A percentile compares a stretch with the other conserved stretches of the same genome.
Evolutionary conservation across 2,329 filamentous ascomycete species (phyloP).

Genomic region (Sporothrix humicola): DNA sequence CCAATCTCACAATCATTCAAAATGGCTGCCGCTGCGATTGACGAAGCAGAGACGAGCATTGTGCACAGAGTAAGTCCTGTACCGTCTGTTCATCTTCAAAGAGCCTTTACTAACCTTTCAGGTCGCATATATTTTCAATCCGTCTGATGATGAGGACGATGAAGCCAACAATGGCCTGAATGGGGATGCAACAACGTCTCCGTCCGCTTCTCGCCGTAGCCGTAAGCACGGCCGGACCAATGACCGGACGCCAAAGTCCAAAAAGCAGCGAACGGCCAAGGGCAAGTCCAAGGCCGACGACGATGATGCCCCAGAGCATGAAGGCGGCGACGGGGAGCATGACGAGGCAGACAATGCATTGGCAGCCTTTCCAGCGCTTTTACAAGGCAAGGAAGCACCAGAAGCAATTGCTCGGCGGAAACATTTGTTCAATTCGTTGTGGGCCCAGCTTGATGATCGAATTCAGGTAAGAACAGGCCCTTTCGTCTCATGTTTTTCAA

Average conservation of each 20-base stretch:
- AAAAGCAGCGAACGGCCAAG: constrained; percentile 23
- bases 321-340: background rate
- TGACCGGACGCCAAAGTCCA: constrained; percentile 8
- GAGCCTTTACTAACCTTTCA: constrained; percentile 41
- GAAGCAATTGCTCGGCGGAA: constrained; percentile 60
- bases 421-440: constrained; percentile 65
- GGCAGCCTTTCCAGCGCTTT: constrained; percentile 56
- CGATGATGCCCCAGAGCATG: background rate
- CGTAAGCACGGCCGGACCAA: constrained; percentile 12
- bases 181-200: background rate
- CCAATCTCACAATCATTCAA: background rate
- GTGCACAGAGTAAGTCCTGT: constrained; percentile 27
- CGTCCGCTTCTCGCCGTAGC: background rate
- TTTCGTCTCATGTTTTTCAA: background rate
- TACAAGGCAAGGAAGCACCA: constrained; percentile 60
- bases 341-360: constrained; percentile 18
- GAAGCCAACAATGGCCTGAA: constrained; percentile 16
- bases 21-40: constrained; percentile 21
- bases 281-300: background rate
- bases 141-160: constrained; percentile 50
- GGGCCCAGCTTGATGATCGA: constrained; percentile 66
- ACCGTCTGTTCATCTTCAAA: background rate
- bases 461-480: constrained; percentile 58
- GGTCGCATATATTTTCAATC: constrained; percentile 68
- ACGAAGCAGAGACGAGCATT: constrained; percentile 29